Conservation (phyloP, 176 grass and related monocot genomes). For the Phragmites australis region DNA sequence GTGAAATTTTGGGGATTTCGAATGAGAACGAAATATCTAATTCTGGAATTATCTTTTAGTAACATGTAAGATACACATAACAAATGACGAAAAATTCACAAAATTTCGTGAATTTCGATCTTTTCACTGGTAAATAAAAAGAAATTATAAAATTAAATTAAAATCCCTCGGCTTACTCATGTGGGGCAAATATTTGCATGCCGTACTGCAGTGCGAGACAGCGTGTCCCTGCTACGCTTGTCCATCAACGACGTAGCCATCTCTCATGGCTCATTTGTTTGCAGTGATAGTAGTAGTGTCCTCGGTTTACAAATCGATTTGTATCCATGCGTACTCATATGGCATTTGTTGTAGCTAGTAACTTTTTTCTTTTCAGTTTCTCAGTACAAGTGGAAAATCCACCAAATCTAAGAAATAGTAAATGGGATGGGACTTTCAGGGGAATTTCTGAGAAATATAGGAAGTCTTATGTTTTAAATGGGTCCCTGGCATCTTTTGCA, state of each 20-base stretch:
- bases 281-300: neutral
- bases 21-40: too few species aligned
- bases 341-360: neutral
- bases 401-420: neutral
- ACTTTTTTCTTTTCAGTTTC: neutral
- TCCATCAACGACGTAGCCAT: conserved; percentile 18
- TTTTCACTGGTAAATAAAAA: too few species aligned
- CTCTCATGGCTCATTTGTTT: neutral
- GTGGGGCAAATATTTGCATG: conserved; percentile 23
- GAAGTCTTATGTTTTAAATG: neutral
- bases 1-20: too few species aligned
- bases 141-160: too few species aligned
- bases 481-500: neutral
- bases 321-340: neutral
- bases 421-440: neutral
- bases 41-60: too few species aligned
- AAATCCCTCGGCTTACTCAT: too few species aligned
- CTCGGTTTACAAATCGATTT: neutral
- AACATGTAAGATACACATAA: too few species aligned
- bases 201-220: conserved; percentile 28
- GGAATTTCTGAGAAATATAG: neutral
- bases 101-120: too few species aligned
- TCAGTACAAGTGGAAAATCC: neutral
- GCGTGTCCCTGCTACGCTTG: conserved; percentile 20
- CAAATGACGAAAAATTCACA: too few species aligned